Evolutionary conservation across 1,284 basidiomycete species (phyloP), one percentile per base, ranked within the genome.

Genomic region (Irpex sp.): DNA sequence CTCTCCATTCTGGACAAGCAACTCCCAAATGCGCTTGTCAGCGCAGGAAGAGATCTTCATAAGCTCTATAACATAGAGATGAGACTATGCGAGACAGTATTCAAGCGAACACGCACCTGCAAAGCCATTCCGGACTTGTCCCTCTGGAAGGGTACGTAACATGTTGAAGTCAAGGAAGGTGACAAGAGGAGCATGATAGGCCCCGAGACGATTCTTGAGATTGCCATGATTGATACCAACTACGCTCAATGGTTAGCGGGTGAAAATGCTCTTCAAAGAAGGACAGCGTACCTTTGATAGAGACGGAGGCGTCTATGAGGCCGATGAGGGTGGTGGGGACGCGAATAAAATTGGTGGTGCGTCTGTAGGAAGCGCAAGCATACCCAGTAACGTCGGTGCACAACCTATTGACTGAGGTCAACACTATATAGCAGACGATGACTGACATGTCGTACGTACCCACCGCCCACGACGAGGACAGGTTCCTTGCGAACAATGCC

Each of bases 141-240:
- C 65, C 57, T 68, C 67, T 5, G 67, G 67, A 5, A 68, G 62
- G 46, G 67, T 68, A n/a, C 62, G 62, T 19, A 68, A 66, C 65
- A 68, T 65, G 60, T 66, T 68, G 64, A 68, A 68, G 58, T 68
- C 67, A 46, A 68, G 64, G 63, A 68, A 68, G 19, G 67, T 68
- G 26, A 67, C 60, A 36, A 68, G 21, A n/a, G 67, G 67, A 1
- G 67, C 67, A 58, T 68, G 67, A 60, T 68, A 68, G n/a, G 67
- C 67, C 46, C 67, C 67, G 19, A 68, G 64, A 21, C 67, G 67
- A 54, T 68, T 68, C 66, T 68, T 68, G 9, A 65, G 59, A 57
- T 64, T 68, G 17, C 66, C 65, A 33, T 67, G 66, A 58, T 68
- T 68, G 64, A 68, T 61, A 15, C 60, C 67, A 36, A 68, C 67